Percentiles rank a stretch among this genome's conserved stretches.
Evolutionary conservation across 2,329 filamentous ascomycete genomes (phyloP).

Genomic region (Ceratocystis alfenasii): DNA sequence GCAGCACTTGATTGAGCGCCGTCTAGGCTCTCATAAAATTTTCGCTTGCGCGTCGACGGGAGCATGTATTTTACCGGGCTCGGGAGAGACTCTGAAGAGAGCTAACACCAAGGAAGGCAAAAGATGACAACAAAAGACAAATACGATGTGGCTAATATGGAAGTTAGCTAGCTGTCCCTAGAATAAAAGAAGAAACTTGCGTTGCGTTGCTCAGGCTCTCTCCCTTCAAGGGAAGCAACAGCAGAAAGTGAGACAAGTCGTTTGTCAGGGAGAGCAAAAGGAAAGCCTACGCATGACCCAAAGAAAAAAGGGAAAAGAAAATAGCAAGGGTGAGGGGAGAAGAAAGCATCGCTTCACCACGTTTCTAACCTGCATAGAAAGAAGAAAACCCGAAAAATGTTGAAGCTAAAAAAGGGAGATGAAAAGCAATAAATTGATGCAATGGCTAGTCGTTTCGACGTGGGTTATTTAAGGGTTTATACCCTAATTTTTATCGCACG

Average conservation of each 20-base stretch:
- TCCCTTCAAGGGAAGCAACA: conserved; percentile 5
- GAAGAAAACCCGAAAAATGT: neutral
- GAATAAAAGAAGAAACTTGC: neutral
- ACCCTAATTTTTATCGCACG: neutral
- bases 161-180: neutral
- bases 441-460: neutral
- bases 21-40: neutral
- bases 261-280: neutral
- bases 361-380: neutral
- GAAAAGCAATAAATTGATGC: conserved; percentile 10
- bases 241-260: conserved; percentile 1
- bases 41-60: neutral
- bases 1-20: neutral
- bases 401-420: conserved; percentile 3
- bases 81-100: neutral
- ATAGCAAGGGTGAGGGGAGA: neutral
- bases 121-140: neutral
- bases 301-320: conserved; percentile 10
- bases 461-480: neutral
- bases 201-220: neutral
- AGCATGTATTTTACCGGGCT: neutral
- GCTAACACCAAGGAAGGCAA: neutral
- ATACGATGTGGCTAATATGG: neutral
- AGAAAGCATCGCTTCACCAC: neutral
- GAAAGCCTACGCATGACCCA: neutral